phyloP scores from a whole-genome alignment of 169 alveolate species.

The Plasmodium inui region DNA sequence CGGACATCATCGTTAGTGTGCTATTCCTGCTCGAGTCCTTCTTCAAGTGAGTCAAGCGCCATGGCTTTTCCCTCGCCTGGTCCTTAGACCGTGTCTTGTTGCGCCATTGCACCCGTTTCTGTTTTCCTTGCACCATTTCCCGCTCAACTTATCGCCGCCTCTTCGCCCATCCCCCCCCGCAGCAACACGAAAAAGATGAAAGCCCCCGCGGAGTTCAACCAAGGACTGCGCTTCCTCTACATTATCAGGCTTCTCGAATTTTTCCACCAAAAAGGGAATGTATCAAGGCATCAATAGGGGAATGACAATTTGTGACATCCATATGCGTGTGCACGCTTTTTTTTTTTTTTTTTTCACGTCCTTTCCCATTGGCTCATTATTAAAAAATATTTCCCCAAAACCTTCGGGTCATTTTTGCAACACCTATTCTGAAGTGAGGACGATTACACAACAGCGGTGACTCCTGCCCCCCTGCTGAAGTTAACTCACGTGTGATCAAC shows the following conservation, averaged over 20 bases:
- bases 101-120: background rate
- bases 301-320: background rate
- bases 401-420: background rate
- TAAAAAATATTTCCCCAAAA: background rate
- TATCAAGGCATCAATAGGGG: background rate
- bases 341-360: background rate
- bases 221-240: conserved; percentile 59
- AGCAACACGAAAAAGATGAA: conserved; percentile 52
- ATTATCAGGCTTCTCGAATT: conserved; percentile 52
- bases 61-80: background rate
- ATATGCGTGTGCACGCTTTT: background rate
- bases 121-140: background rate
- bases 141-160: background rate
- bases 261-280: conserved; percentile 6
- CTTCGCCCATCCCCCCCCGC: background rate
- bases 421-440: background rate
- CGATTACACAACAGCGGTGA: background rate
- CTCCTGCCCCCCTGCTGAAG: background rate
- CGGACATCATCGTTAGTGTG: conserved; percentile 36
- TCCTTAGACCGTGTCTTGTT: background rate
- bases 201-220: conserved; percentile 42
- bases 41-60: conserved; percentile 16
- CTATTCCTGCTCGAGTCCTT: conserved; percentile 54
- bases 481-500: background rate
- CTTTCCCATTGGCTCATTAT: background rate